Evolutionary conservation across 2,329 filamentous ascomycete species (phyloP), one percentile per base, ranked within the genome.

Genomic region (Aspergillus japonicus): DNA sequence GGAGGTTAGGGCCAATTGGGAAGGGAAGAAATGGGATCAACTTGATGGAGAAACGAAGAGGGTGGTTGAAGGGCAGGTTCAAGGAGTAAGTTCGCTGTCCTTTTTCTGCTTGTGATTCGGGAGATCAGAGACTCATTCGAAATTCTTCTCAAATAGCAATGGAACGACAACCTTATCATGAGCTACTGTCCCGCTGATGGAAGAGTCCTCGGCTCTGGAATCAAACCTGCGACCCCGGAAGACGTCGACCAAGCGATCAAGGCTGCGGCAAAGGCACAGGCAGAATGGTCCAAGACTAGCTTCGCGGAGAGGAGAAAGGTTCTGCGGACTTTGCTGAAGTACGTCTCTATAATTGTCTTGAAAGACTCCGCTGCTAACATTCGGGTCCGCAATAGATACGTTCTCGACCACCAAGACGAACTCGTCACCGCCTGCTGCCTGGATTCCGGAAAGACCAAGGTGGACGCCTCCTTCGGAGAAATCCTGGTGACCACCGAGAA

Each of bases 371-470:
- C 12, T 16, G 31, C 49, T 60, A 26, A 64, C 58, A 21, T 16
- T 47, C 6, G 5, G 14, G 14, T 19, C 31, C 54, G 21, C 52
- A 5, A 23, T 61, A 84, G 82, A 71, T 88, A 93, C 68, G 83
- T 99, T 10, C 84, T 99, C 60, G 90, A 96, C 65, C 89, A 98
- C 73, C 92, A 97, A 74, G 89, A 94, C 65, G 83, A 89, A 26
- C 96, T 99, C 68, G 93, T 92, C 69, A 85, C 86, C 16, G 86
- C 92, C 31, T 94, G 93, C 53, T 96, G 91, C 71, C 83, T 96
- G 39, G 95, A 99, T 77, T 96, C 91, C 47, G 95, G 95, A 64
- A 99, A 99, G 83, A 97, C 96, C 2, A 90, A 94, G 81, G 87
- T 98, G 44, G 95, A 99, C 77, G 95, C 94, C 0, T 88, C 90